Conservation (phyloP, 306 rosid species). For the Arachis hypogaea region DNA sequence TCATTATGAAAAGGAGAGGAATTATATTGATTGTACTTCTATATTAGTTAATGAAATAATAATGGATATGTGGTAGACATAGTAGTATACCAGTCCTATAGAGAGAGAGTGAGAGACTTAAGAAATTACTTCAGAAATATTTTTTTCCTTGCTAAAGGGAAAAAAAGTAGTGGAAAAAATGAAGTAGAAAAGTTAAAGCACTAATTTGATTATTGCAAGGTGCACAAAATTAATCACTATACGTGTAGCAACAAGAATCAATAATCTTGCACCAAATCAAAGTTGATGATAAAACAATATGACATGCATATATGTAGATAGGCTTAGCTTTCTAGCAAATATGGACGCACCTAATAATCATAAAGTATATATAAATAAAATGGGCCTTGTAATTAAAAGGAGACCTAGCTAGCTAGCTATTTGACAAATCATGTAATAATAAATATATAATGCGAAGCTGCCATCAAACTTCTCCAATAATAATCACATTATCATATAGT, state of each 20-base stretch:
- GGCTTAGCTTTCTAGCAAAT: neutral
- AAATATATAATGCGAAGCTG: slow-evolving; percentile 6
- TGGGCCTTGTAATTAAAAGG: slow-evolving; percentile 22
- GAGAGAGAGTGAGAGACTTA: no score
- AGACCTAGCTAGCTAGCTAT: neutral
- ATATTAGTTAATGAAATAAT: no score
- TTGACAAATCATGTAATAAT: slow-evolving; percentile 19
- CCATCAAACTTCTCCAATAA: slow-evolving; percentile 30
- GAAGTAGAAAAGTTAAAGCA: no score
- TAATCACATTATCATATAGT: neutral
- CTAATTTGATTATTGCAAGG: no score
- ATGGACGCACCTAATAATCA: slow-evolving; percentile 26
- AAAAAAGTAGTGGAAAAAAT: no score
- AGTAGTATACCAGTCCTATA: no score
- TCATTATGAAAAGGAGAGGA: no score
- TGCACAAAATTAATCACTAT: no score
- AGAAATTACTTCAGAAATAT: no score
- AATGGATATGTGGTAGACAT: no score
- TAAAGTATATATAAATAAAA: neutral
- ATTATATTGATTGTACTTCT: no score
- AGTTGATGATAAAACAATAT: neutral
- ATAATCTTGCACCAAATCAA: neutral
- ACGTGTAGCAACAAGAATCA: neutral
- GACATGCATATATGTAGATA: neutral
- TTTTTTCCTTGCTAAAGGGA: no score